A percentile compares a stretch with the other conserved stretches of the same genome.
Evolutionary conservation across 371 early-diverging fungal species (phyloP).

Genomic region (Mucor plumbeus): DNA sequence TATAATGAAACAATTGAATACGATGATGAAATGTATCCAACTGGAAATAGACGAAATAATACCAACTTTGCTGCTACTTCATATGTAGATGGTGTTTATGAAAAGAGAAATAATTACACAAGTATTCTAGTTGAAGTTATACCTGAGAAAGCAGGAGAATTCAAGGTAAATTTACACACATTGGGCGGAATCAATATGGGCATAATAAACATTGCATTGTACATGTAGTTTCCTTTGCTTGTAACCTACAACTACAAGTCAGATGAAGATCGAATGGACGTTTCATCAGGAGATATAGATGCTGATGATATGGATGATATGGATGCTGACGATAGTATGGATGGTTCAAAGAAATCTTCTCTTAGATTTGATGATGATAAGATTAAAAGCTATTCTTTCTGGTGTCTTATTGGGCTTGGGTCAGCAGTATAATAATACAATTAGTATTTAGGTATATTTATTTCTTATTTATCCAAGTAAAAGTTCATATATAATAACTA

Average conservation of each 20-base stretch:
- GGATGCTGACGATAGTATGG: constrained; percentile 31
- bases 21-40: constrained; percentile 65
- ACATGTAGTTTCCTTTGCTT: constrained; percentile 64
- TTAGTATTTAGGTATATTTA: background rate
- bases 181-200: background rate
- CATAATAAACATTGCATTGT: background rate
- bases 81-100: constrained; percentile 59
- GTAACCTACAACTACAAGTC: constrained; percentile 66
- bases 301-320: constrained; percentile 43
- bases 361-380: constrained; percentile 46
- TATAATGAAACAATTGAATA: constrained; percentile 87
- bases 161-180: constrained; percentile 41
- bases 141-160: constrained; percentile 53
- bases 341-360: constrained; percentile 39
- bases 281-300: constrained; percentile 53
- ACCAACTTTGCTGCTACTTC: constrained; percentile 28
- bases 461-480: constrained; percentile 67
- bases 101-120: constrained; percentile 64
- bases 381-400: constrained; percentile 61
- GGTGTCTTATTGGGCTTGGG: constrained; percentile 71
- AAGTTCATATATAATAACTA: constrained; percentile 87
- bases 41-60: constrained; percentile 22
- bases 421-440: constrained; percentile 18
- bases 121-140: constrained; percentile 65
- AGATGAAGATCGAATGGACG: constrained; percentile 59